Conservation (phyloP, 177 flowering plant genomes). For the Telopea speciosissima region DNA sequence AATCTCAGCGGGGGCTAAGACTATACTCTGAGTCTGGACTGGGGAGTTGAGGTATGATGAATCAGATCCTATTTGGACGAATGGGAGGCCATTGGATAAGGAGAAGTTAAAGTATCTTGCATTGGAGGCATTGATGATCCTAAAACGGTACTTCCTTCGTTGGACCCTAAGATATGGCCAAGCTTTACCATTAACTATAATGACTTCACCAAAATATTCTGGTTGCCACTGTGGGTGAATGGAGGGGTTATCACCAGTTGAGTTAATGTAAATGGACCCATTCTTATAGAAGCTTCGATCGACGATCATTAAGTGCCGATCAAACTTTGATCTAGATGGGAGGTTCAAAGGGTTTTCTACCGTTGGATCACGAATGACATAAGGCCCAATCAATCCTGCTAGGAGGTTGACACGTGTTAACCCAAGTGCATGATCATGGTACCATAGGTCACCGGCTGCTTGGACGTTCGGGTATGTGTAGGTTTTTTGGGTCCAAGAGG, state of each 20-base stretch:
- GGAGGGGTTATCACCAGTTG: conserved; percentile 11
- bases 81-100: conserved; percentile 4
- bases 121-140: conserved; percentile 14
- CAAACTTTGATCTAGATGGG: not conserved
- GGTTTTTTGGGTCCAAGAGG: conserved; percentile 9
- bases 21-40: not conserved
- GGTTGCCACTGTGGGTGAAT: conserved; percentile 20
- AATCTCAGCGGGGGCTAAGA: conserved; percentile 8
- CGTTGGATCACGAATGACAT: not conserved
- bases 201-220: conserved; percentile 15
- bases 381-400: conserved; percentile 11
- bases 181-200: conserved; percentile 14
- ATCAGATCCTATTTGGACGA: conserved; percentile 12
- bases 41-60: conserved; percentile 3
- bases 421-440: conserved; percentile 16
- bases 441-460: conserved; percentile 18
- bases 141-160: conserved; percentile 11
- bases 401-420: conserved; percentile 12
- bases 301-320: not conserved
- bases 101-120: conserved; percentile 6
- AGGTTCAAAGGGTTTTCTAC: not conserved
- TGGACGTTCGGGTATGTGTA: conserved; percentile 16
- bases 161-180: conserved; percentile 11
- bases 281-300: conserved; percentile 10
- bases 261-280: conserved; percentile 10